Evolutionary conservation across 208 protist genomes (phyloP).

Genomic region (Trypanosoma brucei): DNA sequence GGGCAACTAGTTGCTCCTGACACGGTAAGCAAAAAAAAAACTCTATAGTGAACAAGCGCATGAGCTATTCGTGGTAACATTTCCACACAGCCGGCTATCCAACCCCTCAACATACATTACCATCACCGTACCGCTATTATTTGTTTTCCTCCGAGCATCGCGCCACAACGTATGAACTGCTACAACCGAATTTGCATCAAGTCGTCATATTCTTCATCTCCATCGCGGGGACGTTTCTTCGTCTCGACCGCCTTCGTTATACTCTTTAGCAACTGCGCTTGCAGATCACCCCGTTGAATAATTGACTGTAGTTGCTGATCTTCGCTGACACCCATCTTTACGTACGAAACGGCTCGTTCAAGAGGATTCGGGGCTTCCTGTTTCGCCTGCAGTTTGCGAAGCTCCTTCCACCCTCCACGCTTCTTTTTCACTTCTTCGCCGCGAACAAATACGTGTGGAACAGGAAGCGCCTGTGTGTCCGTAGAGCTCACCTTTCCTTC

Average conservation of each 20-base stretch:
- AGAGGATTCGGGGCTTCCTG: conserved; percentile 49
- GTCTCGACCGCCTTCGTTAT: conserved; percentile 43
- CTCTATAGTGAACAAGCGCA: too few species aligned
- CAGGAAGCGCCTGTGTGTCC: conserved; percentile 77
- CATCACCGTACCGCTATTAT: background rate
- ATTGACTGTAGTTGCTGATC: conserved; percentile 69
- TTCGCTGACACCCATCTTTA: conserved; percentile 84
- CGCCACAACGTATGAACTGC: background rate
- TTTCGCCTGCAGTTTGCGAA: conserved; percentile 52
- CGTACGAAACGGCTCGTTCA: conserved; percentile 55
- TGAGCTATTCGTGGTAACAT: too few species aligned
- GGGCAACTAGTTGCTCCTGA: too few species aligned
- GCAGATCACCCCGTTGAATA: conserved; percentile 62
- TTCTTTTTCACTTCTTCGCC: conserved; percentile 41
- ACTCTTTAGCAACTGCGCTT: conserved; percentile 46
- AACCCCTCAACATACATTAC: too few species aligned
- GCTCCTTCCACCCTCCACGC: conserved; percentile 58
- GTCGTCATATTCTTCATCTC: conserved; percentile 74
- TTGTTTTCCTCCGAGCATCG: background rate
- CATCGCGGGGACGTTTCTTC: conserved; percentile 39
- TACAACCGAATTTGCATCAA: conserved; percentile 55
- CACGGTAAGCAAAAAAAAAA: too few species aligned
- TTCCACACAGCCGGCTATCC: too few species aligned
- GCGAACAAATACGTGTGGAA: conserved; percentile 58
- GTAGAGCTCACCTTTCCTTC: conserved; percentile 66